phyloP scores from a whole-genome alignment of 177 flowering plant genomes.

The Vitis hybrid region DNA sequence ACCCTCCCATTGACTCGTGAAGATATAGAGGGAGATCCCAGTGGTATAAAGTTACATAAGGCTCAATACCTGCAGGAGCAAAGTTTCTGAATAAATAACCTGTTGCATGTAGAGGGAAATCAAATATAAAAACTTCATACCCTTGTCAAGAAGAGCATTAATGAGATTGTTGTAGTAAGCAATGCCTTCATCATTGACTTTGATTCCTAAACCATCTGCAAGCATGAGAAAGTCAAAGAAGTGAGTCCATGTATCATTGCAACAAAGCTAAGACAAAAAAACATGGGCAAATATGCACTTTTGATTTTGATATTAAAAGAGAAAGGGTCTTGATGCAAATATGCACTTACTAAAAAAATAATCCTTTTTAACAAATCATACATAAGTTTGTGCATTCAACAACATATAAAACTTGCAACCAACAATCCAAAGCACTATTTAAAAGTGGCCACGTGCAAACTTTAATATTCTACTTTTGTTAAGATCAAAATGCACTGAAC shows the following conservation, averaged over 20 bases:
- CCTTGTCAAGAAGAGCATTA: constrained; percentile 73
- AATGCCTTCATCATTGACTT: constrained; percentile 75
- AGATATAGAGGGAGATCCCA: constrained; percentile 94
- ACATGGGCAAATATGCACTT: neutral
- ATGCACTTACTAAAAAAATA: no score
- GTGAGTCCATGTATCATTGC: neutral
- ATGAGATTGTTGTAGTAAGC: constrained; percentile 80
- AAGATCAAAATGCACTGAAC: neutral
- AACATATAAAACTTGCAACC: no score
- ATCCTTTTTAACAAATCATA: no score
- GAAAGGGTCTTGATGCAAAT: no score
- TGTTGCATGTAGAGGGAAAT: constrained; percentile 3
- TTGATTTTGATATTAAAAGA: no score
- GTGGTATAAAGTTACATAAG: constrained; percentile 77
- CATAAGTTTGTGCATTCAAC: no score
- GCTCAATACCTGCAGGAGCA: constrained; percentile 65
- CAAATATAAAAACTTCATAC: constrained; percentile 25
- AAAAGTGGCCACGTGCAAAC: no score
- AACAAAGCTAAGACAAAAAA: constrained; percentile 6
- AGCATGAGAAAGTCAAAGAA: constrained; percentile 10
- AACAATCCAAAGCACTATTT: no score
- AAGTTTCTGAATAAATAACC: neutral
- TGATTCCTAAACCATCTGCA: constrained; percentile 86
- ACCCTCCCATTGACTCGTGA: constrained; percentile 79
- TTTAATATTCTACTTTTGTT: no score